Percentiles rank a stretch among this genome's conserved stretches.
Evolutionary conservation across 345 rosid genomes (phyloP).

Genomic region (Durio zibethinus): DNA sequence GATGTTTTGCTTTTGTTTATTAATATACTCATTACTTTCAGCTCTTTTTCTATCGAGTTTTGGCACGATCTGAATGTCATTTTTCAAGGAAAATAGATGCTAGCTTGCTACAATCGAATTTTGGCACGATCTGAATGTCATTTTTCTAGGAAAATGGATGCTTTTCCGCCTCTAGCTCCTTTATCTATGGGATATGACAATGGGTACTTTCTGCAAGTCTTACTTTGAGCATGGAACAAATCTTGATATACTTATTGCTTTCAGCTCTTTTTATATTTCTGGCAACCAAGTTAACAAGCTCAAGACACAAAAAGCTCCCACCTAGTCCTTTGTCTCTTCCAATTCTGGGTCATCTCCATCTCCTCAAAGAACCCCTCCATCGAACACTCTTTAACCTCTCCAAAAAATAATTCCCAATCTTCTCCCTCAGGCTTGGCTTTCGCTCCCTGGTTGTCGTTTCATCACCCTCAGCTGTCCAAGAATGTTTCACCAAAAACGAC

Average conservation of each 20-base stretch:
- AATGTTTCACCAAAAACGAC: constrained; percentile 54
- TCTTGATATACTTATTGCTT: background rate
- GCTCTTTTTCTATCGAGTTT: too few species aligned
- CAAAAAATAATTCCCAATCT: constrained; percentile 31
- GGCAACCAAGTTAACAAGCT: constrained; percentile 6
- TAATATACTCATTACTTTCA: too few species aligned
- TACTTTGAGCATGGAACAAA: constrained; percentile 15
- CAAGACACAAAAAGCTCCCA: constrained; percentile 29
- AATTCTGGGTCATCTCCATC: constrained; percentile 51
- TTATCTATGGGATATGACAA: background rate
- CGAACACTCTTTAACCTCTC: constrained; percentile 30
- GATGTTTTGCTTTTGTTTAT: too few species aligned
- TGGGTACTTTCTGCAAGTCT: too few species aligned
- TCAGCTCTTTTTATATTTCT: constrained; percentile 1
- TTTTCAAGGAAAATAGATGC: too few species aligned
- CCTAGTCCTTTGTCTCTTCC: constrained; percentile 51
- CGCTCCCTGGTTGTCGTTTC: constrained; percentile 29
- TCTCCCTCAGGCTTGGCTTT: constrained; percentile 35
- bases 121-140: too few species aligned
- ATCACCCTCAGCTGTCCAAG: constrained; percentile 28
- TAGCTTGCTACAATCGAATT: too few species aligned
- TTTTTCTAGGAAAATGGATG: too few species aligned
- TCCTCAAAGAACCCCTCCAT: constrained; percentile 39
- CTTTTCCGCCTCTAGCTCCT: background rate
- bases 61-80: too few species aligned